Evolutionary conservation across 208 protist genomes (phyloP).

Genomic region (Acanthamoeba quina): DNA sequence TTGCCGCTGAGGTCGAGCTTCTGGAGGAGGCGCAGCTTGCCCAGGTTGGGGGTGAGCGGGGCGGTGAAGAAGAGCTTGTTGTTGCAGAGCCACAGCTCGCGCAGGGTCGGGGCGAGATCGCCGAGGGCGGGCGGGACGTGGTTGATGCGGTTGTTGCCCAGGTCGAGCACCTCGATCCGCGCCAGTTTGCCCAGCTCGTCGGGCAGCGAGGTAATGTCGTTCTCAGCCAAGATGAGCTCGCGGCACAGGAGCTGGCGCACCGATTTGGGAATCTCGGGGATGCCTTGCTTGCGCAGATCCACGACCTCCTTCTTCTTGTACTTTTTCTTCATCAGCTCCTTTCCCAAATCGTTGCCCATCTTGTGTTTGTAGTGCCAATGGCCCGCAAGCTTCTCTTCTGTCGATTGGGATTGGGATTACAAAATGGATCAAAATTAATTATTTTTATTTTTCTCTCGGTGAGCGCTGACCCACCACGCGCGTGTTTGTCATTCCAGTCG

Average conservation of each 20-base stretch:
- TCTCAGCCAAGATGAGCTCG: slow-evolving; percentile 82
- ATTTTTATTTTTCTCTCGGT: not conserved
- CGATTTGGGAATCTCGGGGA: slow-evolving; percentile 80
- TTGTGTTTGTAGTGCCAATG: not conserved
- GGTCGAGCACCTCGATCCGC: slow-evolving; percentile 81
- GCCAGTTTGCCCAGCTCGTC: slow-evolving; percentile 83
- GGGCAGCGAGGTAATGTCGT: slow-evolving; percentile 82
- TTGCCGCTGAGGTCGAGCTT: slow-evolving; percentile 82
- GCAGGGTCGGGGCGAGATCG: slow-evolving; percentile 72
- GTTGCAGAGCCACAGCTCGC: slow-evolving; percentile 77
- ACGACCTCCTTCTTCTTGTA: no score
- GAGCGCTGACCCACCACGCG: not conserved
- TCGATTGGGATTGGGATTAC: no score
- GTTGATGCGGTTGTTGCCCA: slow-evolving; percentile 83
- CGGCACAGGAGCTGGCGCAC: slow-evolving; percentile 80
- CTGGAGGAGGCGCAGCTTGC: slow-evolving; percentile 75
- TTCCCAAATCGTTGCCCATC: slow-evolving; percentile 74
- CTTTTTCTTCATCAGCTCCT: no score
- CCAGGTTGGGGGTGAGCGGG: slow-evolving; percentile 80
- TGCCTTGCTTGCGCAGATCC: slow-evolving; percentile 80
- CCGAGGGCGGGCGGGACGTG: slow-evolving; percentile 79
- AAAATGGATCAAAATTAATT: not conserved
- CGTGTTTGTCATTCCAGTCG: not conserved
- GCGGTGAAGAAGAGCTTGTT: slow-evolving; percentile 86
- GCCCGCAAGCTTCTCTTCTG: no score